These are phyloP conservation scores for Leccinum subgranulosum DNA, from an alignment of 768 basidiomycete genomes.

Conservation along the genomic window DNA sequence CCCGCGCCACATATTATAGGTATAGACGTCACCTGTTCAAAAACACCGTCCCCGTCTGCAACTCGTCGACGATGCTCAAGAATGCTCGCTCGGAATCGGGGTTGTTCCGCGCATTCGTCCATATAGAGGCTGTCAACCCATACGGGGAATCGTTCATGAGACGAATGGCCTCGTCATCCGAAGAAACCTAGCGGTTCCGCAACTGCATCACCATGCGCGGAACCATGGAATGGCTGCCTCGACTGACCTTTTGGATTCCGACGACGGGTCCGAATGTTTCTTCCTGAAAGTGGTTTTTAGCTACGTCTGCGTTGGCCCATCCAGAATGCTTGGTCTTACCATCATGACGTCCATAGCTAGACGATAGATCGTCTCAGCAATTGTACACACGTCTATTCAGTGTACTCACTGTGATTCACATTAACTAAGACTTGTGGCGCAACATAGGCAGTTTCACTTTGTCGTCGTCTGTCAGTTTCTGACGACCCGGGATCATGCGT, in stretches of 20 bases:
- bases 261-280: constrained; percentile 94
- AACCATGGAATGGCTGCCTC: neutral
- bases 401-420: constrained; percentile 77
- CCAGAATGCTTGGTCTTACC: constrained; percentile 39
- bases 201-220: neutral
- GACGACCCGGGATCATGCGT: neutral
- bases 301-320: neutral
- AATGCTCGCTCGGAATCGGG: constrained; percentile 68
- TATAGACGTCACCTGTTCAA: constrained; percentile 63
- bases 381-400: neutral
- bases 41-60: constrained; percentile 92
- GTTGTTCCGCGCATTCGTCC: constrained; percentile 73
- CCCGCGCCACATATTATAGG: too few relatives aligned
- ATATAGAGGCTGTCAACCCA: constrained; percentile 91
- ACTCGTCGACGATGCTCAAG: constrained; percentile 53
- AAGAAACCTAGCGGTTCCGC: constrained; percentile 50
- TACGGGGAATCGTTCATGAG: constrained; percentile 98
- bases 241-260: constrained; percentile 82
- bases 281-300: constrained; percentile 43
- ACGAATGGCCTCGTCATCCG: constrained; percentile 82
- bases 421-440: constrained; percentile 88
- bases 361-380: constrained; percentile 2
- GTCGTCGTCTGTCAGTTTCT: neutral
- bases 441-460: constrained; percentile 80
- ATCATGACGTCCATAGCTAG: constrained; percentile 92